These are phyloP conservation scores for Coemansia sp. DNA, from an alignment of 192 early-diverging fungal species.

Conservation along the genomic window DNA sequence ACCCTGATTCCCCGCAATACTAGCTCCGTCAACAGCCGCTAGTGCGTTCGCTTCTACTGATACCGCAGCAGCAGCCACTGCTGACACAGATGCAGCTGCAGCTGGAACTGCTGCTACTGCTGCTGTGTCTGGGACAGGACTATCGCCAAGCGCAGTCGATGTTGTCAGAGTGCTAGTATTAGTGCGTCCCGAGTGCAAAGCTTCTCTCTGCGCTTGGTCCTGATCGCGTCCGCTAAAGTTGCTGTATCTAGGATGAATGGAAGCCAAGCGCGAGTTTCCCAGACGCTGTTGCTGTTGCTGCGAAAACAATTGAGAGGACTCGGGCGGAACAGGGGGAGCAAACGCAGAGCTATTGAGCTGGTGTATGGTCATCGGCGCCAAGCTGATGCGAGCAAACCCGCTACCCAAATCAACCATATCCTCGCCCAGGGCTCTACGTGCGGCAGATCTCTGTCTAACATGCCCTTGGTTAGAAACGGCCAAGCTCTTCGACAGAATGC, in stretches of 20 bases:
- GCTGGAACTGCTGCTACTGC: background rate
- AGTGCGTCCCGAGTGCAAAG: constrained; percentile 27
- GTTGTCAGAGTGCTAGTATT: constrained; percentile 29
- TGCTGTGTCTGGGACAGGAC: background rate
- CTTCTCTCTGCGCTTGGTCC: background rate
- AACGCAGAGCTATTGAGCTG: constrained; percentile 17
- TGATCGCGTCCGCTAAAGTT: background rate
- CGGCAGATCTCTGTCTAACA: background rate
- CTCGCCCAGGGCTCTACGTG: background rate
- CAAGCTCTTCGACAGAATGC: constrained; percentile 36
- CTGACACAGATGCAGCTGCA: background rate
- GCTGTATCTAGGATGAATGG: background rate
- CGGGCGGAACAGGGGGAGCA: background rate
- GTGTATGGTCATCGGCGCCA: constrained; percentile 24
- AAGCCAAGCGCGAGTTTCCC: background rate
- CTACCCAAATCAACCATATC: constrained; percentile 9
- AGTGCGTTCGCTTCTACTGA: background rate
- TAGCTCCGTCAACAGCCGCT: background rate
- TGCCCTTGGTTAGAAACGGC: constrained; percentile 6
- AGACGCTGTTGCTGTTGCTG: background rate
- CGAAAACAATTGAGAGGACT: background rate
- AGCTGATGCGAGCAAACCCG: constrained; percentile 10
- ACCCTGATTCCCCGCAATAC: background rate
- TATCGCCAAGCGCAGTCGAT: constrained; percentile 12
- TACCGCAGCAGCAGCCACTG: background rate